Conservation (phyloP, 2,329 filamentous ascomycete genomes). For the Tolypocladium inflatum region DNA sequence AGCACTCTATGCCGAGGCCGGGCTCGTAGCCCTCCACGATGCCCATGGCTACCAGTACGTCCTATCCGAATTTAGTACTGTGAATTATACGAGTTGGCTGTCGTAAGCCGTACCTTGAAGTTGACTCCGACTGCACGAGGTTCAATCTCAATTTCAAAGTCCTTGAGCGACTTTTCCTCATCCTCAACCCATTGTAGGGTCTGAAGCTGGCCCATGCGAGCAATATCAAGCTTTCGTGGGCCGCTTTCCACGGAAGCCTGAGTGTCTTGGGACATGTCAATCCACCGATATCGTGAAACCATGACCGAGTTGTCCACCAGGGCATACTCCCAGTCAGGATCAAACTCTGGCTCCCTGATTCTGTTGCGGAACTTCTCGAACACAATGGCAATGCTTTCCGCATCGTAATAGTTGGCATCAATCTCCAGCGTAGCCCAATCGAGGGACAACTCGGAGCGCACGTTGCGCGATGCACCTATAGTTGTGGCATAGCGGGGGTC, state of each 20-base stretch:
- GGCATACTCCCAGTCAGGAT: background rate
- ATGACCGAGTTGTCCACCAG: background rate
- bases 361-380: background rate
- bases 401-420: background rate
- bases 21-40: conserved; percentile 2
- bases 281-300: background rate
- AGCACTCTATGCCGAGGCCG: conserved; percentile 18
- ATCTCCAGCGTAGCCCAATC: conserved; percentile 5
- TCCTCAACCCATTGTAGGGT: background rate
- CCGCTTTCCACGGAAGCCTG: too few relatives aligned
- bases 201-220: background rate
- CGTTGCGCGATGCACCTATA: conserved; percentile 2
- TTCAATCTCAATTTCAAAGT: background rate
- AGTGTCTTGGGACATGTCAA: background rate
- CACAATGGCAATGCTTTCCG: background rate
- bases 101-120: background rate
- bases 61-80: background rate
- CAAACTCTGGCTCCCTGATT: background rate
- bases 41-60: conserved; percentile 6
- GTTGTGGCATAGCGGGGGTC: conserved; percentile 2
- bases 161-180: background rate
- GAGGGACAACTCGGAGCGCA: conserved; percentile 4
- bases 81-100: background rate
- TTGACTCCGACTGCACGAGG: background rate
- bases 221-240: background rate